Base-by-base conservation (phyloP, 176 grass and related monocot species). In the Raddia distichophylla region DNA sequence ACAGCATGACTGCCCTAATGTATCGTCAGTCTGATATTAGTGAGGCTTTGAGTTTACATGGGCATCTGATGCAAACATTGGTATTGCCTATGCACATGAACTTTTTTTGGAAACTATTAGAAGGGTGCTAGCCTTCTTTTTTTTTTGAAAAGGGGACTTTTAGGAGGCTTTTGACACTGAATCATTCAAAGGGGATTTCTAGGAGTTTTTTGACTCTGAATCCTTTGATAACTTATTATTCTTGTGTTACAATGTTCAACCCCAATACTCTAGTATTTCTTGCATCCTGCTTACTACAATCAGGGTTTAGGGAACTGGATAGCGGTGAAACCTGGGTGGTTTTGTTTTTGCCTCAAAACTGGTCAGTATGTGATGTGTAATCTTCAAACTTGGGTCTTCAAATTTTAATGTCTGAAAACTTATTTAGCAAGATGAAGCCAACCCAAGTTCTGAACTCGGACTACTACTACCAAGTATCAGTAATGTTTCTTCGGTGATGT, bases 21-120 rank as follows among this genome's bases (percentile, higher is more conserved):
- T 62, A 52, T 35, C 32, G 51, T 59, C 65, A 7, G 22, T 69
- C 77, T 69, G 52, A 53, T 70, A 35, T 49, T 69, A 48, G 67
- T 10, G 10, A 69, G 44, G 32, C 32, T 35, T 64, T 64, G 61
- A 3, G 61, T 64, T 69, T 69, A 13, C 44, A 69, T 69, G 67
- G 18, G 67, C 22, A 62, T 62, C 60, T 62, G 59, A 20, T 12
- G 59, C 59, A 61, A 32, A 61, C 12, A 61, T 32, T 32, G 59
- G 22, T 10, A 32, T 61, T 61, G 59, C 10, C 12, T 19, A 22
- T 60, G 58, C 58, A 11, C 27, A 61, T 61, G n/a, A 4, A 60
- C 20, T 10, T 11, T 60, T 60, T 60, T 32, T 60, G 20, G 20
- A 60, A 60, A 61, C 32, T 61, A 61, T 61, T 27, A 27, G 59